A percentile compares a stretch with the other conserved stretches of the same genome.
These are phyloP conservation scores for Calonectria leucothoes DNA, from an alignment of 2,329 filamentous ascomycete species.

Conservation along the genomic window DNA sequence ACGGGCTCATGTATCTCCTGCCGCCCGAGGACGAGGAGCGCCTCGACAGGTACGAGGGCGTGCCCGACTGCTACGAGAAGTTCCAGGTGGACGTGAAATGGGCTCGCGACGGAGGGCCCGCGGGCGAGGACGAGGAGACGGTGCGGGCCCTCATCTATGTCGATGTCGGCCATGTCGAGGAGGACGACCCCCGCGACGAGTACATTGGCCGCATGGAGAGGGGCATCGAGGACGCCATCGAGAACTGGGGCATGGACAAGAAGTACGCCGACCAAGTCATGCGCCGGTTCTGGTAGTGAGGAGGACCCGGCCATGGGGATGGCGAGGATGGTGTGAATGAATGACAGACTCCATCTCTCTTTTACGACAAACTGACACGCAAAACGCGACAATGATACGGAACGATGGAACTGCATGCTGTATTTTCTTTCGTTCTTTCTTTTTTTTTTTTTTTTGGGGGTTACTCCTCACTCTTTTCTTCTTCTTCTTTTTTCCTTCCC, in stretches of 20 bases:
- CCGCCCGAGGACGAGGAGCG: constrained; percentile 59
- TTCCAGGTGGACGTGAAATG: constrained; percentile 47
- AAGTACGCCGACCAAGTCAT: constrained; percentile 66
- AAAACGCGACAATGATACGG: neutral
- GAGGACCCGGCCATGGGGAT: neutral
- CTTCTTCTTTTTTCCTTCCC: neutral
- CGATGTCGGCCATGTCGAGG: constrained; percentile 55
- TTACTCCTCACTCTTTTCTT: neutral
- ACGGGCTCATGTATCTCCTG: constrained; percentile 68
- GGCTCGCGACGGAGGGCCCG: constrained; percentile 34
- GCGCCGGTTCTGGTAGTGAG: constrained; percentile 55
- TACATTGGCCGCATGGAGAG: constrained; percentile 73
- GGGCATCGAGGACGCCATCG: constrained; percentile 69
- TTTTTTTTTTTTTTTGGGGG: neutral
- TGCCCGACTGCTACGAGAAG: constrained; percentile 72
- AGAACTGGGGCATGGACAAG: constrained; percentile 63
- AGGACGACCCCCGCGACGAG: constrained; percentile 61
- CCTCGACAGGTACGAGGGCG: constrained; percentile 71
- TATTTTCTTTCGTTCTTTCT: neutral
- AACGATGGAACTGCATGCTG: neutral
- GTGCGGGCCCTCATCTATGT: constrained; percentile 69
- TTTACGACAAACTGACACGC: neutral
- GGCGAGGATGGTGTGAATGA: no score
- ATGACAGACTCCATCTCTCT: no score
- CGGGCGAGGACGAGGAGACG: constrained; percentile 34